These are phyloP conservation scores for Fusarium napiforme DNA, from an alignment of 2,329 filamentous ascomycete genomes.

Conservation along the genomic window DNA sequence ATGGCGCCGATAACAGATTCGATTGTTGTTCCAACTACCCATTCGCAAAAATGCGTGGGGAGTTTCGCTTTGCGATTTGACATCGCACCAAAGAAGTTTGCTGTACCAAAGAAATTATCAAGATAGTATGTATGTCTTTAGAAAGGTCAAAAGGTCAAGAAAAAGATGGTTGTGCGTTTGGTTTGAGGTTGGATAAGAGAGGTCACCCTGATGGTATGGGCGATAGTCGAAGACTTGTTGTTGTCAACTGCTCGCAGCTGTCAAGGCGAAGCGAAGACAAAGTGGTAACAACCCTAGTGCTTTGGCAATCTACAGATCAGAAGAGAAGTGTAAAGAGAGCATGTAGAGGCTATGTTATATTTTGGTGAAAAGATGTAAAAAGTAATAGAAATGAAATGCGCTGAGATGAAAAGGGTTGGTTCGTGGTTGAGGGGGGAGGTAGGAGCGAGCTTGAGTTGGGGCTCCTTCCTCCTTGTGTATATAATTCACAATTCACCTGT, in stretches of 20 bases:
- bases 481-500: neutral
- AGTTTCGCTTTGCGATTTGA: conserved; percentile 30
- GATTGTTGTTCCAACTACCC: conserved; percentile 54
- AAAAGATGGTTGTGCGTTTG: neutral
- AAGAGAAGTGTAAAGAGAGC: neutral
- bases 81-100: conserved; percentile 16
- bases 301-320: neutral
- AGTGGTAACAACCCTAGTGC: neutral
- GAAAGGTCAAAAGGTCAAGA: conserved; percentile 9
- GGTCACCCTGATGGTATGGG: neutral
- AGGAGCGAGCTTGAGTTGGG: neutral
- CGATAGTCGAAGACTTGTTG: neutral
- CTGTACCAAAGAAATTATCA: conserved; percentile 8
- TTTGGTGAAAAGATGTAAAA: neutral
- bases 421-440: conserved; percentile 74
- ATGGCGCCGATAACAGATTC: conserved; percentile 44
- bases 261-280: neutral
- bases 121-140: neutral
- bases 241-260: conserved; percentile 23
- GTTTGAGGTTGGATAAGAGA: neutral
- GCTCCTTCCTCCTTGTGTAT: neutral
- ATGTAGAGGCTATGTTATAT: too few species aligned
- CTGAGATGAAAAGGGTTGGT: neutral
- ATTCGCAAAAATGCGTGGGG: conserved; percentile 52
- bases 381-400: neutral